phyloP scores from a whole-genome alignment of 345 rosid species.

The Boechera retrofracta region DNA sequence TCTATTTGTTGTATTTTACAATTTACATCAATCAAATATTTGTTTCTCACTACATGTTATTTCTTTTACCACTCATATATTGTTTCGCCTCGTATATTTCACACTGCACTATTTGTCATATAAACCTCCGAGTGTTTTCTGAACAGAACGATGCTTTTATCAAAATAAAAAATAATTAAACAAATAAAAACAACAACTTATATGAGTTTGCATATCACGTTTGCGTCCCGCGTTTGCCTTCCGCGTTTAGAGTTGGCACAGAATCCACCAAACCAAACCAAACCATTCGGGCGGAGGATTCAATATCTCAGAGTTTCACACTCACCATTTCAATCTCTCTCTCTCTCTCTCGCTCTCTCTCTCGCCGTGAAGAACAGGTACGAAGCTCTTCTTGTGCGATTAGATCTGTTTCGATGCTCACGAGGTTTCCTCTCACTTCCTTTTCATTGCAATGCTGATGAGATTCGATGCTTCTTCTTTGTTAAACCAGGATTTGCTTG shows the following conservation, averaged over 20 bases:
- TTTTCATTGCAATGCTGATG: neutral
- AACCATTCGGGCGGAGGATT: constrained; percentile 13
- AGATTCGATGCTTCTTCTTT: neutral
- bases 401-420: neutral
- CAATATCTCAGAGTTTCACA: neutral
- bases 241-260: neutral
- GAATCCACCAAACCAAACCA: neutral
- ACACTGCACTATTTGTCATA: too few species aligned
- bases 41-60: too few species aligned
- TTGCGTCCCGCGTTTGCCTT: too few species aligned
- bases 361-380: neutral
- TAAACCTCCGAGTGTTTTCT: too few species aligned
- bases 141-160: too few species aligned
- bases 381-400: neutral
- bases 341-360: neutral
- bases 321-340: neutral
- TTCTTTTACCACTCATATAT: too few species aligned
- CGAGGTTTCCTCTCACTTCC: constrained; percentile 10
- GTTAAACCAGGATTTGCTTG: neutral
- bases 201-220: too few species aligned
- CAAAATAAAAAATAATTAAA: too few species aligned
- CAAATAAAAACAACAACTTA: too few species aligned
- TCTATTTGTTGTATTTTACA: too few species aligned
- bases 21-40: too few species aligned
- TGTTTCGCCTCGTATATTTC: too few species aligned